Evolutionary conservation across 2,329 filamentous ascomycete species (phyloP).

Genomic region (Penicillium sp.): DNA sequence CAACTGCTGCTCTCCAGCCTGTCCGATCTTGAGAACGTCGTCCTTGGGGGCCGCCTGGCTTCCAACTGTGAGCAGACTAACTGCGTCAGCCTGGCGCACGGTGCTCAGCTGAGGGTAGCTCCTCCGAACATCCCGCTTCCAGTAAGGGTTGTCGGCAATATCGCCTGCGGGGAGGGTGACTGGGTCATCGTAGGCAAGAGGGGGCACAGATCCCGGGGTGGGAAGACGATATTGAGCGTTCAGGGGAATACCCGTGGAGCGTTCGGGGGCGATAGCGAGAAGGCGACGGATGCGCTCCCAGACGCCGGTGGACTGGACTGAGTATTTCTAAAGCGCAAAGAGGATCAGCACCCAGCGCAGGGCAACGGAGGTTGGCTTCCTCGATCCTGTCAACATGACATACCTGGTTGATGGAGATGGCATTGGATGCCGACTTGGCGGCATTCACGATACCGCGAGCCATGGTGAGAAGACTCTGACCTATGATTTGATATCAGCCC

Average conservation of each 20-base stretch:
- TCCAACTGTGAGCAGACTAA: constrained; percentile 79
- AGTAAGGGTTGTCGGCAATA: constrained; percentile 90
- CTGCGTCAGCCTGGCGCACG: constrained; percentile 79
- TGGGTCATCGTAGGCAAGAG: constrained; percentile 72
- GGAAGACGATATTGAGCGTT: constrained; percentile 92
- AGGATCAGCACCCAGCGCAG: not conserved
- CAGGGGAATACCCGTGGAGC: constrained; percentile 86
- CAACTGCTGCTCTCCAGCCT: constrained; percentile 69
- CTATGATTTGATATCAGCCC: constrained; percentile 14
- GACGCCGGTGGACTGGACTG: constrained; percentile 81
- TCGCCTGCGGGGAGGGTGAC: constrained; percentile 81
- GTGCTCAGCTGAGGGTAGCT: constrained; percentile 77
- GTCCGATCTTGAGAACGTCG: constrained; percentile 69
- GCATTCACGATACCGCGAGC: constrained; percentile 38
- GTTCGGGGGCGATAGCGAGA: constrained; percentile 78
- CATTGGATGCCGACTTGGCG: constrained; percentile 39
- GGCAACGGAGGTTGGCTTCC: not conserved
- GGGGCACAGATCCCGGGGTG: constrained; percentile 69
- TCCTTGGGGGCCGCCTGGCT: constrained; percentile 77
- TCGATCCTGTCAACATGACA: not conserved
- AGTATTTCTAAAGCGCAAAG: constrained; percentile 73
- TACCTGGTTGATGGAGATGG: constrained; percentile 40
- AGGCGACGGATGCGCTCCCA: constrained; percentile 79
- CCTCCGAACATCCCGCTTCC: constrained; percentile 86
- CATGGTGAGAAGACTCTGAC: constrained; percentile 33